phyloP scores from a whole-genome alignment of 192 early-diverging fungal species.

The Coemansia sp. region DNA sequence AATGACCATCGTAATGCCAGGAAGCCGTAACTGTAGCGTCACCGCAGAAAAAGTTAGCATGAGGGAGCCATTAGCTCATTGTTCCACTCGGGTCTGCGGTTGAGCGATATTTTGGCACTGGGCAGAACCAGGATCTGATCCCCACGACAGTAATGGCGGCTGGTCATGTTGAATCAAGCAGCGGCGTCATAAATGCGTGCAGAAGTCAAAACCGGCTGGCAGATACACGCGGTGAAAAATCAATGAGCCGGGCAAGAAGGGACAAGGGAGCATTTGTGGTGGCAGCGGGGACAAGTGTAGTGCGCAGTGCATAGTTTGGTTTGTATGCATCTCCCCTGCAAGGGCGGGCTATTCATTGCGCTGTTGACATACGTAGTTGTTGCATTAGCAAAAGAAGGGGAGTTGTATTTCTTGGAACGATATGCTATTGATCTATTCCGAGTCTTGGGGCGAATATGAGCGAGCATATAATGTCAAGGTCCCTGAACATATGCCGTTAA shows the following conservation, averaged over 20 bases:
- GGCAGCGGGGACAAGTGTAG: conserved; percentile 8
- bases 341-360: conserved; percentile 4
- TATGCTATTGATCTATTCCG: background rate
- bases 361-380: background rate
- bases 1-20: background rate
- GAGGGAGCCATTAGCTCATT: background rate
- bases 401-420: background rate
- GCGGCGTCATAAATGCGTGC: background rate
- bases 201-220: background rate
- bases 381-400: background rate
- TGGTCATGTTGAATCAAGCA: background rate
- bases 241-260: background rate
- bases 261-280: background rate
- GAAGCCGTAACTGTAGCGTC: conserved; percentile 1
- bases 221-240: background rate
- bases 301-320: background rate
- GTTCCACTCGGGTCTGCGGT: background rate
- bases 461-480: background rate
- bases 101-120: background rate
- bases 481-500: background rate
- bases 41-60: background rate
- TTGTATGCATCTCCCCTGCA: conserved; percentile 7
- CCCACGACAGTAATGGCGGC: background rate
- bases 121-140: background rate
- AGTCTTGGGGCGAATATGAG: background rate